Evolutionary conservation across 2,329 filamentous ascomycete species (phyloP).

Genomic region (Chlorencoelia australis): DNA sequence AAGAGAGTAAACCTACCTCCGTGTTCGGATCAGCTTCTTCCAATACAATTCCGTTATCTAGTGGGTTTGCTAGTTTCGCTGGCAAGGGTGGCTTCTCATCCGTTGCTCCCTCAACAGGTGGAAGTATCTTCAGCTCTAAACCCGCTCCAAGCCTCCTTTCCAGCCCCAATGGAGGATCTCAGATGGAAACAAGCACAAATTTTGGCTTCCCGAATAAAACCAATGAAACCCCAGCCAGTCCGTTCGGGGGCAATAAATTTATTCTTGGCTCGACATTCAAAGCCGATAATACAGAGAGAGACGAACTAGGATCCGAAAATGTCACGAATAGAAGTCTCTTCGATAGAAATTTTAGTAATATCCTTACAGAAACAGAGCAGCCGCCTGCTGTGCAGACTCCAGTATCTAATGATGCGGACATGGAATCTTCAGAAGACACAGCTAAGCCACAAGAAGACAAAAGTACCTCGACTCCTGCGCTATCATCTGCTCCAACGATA

Average conservation of each 20-base stretch:
- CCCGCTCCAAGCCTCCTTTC: slow-evolving; percentile 27
- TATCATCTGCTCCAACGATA: slow-evolving; percentile 9
- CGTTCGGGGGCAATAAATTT: slow-evolving; percentile 18
- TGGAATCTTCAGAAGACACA: slow-evolving; percentile 28
- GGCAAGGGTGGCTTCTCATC: slow-evolving; percentile 43
- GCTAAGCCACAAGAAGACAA: slow-evolving; percentile 15
- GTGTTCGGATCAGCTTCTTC: slow-evolving; percentile 22
- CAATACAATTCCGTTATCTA: slow-evolving; percentile 27
- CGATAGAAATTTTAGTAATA: slow-evolving; percentile 49
- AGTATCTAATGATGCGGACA: slow-evolving; percentile 40
- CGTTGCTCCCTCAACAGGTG: slow-evolving; percentile 23
- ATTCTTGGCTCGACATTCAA: slow-evolving; percentile 29
- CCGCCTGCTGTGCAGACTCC: slow-evolving; percentile 15
- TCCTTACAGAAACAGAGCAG: slow-evolving; percentile 40
- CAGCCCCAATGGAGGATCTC: slow-evolving; percentile 11
- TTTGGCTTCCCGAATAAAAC: slow-evolving; percentile 32
- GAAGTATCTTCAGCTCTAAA: slow-evolving; percentile 23
- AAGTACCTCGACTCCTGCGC: slow-evolving; percentile 17
- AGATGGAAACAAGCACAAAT: slow-evolving; percentile 1
- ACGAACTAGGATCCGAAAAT: slow-evolving; percentile 39
- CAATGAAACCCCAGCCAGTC: slow-evolving; percentile 16
- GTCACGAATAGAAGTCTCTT: slow-evolving; percentile 45
- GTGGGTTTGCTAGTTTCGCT: slow-evolving; percentile 46
- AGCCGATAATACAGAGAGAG: slow-evolving; percentile 43
- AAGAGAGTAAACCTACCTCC: slow-evolving; percentile 35